Conservation (phyloP, 176 grass and related monocot genomes). For the Tuctoria greenei region DNA sequence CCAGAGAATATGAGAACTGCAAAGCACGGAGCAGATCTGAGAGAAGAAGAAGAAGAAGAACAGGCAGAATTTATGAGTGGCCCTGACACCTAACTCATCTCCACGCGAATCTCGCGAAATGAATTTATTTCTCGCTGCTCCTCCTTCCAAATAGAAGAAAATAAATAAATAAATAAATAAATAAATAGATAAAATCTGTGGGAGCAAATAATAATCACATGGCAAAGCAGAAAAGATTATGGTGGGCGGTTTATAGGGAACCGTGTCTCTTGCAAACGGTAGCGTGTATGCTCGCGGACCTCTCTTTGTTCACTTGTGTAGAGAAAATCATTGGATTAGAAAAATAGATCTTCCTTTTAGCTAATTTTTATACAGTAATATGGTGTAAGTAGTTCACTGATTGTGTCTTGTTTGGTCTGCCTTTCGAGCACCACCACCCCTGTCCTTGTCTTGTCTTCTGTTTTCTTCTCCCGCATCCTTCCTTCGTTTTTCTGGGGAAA, state of each 20-base stretch:
- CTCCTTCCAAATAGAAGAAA: background rate
- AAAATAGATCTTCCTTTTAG: too few relatives aligned
- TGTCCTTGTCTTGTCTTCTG: background rate
- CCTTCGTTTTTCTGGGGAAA: slow-evolving; percentile 14
- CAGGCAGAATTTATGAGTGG: slow-evolving; percentile 55
- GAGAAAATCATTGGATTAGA: too few relatives aligned
- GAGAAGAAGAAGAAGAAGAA: slow-evolving; percentile 48
- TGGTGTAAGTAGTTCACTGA: too few relatives aligned
- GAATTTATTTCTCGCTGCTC: slow-evolving; percentile 30
- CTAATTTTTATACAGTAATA: too few relatives aligned
- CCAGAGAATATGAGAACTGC: slow-evolving; percentile 8
- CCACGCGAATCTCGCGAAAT: slow-evolving; percentile 43
- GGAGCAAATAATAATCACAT: too few relatives aligned
- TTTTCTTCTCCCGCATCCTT: background rate
- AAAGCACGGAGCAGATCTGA: slow-evolving; percentile 55
- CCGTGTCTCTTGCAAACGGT: too few relatives aligned
- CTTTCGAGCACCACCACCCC: slow-evolving; percentile 38
- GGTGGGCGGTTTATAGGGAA: too few relatives aligned
- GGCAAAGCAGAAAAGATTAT: too few relatives aligned
- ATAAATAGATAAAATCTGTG: background rate
- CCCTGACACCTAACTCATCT: slow-evolving; percentile 39
- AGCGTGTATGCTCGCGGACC: too few relatives aligned
- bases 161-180: background rate
- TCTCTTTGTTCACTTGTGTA: too few relatives aligned
- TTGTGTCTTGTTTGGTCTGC: slow-evolving; percentile 25